These are phyloP conservation scores for Peribolospora kevripleyi DNA, from an alignment of 768 basidiomycete genomes.

Conservation along the genomic window DNA sequence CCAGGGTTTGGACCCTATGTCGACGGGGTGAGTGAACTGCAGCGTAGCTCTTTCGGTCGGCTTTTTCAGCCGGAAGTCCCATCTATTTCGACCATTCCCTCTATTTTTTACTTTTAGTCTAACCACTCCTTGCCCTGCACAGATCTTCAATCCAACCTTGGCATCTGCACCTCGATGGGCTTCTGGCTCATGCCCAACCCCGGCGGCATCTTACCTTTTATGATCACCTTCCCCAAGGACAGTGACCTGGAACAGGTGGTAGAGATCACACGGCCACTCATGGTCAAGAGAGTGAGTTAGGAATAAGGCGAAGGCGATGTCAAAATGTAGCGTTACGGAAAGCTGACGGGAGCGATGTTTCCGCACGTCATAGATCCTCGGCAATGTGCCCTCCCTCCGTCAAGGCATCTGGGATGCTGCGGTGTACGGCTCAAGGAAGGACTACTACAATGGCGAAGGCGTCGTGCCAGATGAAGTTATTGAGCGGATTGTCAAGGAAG, in stretches of 20 bases:
- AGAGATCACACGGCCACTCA: neutral
- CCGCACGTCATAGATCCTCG: neutral
- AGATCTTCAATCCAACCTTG: too few relatives aligned
- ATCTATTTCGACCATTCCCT: too few relatives aligned
- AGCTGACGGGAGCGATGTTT: neutral
- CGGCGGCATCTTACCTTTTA: conserved; percentile 7
- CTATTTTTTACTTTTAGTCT: conserved; percentile 7
- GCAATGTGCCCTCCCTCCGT: conserved; percentile 2
- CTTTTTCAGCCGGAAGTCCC: too few relatives aligned
- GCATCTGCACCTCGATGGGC: conserved; percentile 4
- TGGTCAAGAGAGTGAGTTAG: too few relatives aligned
- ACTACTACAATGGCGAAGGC: conserved; percentile 2
- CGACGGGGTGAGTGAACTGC: conserved; percentile 1
- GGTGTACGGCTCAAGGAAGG: neutral
- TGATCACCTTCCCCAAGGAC: conserved; percentile 7
- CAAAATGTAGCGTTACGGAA: too few relatives aligned
- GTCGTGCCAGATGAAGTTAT: conserved; percentile 1
- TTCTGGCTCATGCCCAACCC: conserved; percentile 10
- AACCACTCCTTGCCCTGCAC: conserved; percentile 2
- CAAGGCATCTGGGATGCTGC: conserved; percentile 5
- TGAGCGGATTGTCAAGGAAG: conserved; percentile 2
- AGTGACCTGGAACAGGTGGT: conserved; percentile 3
- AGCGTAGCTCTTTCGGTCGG: too few relatives aligned
- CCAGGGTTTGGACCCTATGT: conserved; percentile 6
- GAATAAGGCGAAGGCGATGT: too few relatives aligned